These are phyloP conservation scores for Leishmania martiniquensis DNA, from an alignment of 208 protist species.

Conservation along the genomic window DNA sequence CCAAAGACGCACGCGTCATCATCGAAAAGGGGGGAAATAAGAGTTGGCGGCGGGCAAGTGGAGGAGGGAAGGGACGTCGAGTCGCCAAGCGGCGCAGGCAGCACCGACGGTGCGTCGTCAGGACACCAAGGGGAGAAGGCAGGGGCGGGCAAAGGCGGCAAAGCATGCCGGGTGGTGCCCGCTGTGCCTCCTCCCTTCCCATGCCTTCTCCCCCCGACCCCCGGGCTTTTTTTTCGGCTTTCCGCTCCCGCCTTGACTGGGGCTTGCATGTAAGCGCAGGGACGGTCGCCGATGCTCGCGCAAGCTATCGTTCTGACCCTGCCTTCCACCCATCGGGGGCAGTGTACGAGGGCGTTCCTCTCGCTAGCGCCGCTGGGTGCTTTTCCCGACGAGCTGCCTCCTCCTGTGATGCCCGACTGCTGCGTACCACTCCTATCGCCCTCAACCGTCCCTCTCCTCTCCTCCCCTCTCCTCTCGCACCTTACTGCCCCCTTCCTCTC, in stretches of 20 bases:
- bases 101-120: neutral
- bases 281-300: neutral
- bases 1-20: no score
- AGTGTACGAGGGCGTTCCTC: neutral
- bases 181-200: neutral
- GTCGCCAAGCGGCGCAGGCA: neutral
- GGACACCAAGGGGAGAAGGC: neutral
- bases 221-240: no score
- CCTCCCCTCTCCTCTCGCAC: neutral
- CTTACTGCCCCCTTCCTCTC: neutral
- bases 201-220: neutral
- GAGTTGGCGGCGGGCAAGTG: no score
- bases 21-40: no score
- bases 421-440: neutral
- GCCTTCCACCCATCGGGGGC: neutral
- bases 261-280: neutral
- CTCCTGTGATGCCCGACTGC: neutral
- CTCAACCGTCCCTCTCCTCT: neutral
- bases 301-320: neutral
- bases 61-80: neutral
- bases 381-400: neutral
- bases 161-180: neutral
- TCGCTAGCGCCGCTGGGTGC: neutral
- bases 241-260: neutral
- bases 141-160: no score